These are phyloP conservation scores for Phialocephala subalpina DNA, from an alignment of 2,329 filamentous ascomycete species.

Conservation along the genomic window DNA sequence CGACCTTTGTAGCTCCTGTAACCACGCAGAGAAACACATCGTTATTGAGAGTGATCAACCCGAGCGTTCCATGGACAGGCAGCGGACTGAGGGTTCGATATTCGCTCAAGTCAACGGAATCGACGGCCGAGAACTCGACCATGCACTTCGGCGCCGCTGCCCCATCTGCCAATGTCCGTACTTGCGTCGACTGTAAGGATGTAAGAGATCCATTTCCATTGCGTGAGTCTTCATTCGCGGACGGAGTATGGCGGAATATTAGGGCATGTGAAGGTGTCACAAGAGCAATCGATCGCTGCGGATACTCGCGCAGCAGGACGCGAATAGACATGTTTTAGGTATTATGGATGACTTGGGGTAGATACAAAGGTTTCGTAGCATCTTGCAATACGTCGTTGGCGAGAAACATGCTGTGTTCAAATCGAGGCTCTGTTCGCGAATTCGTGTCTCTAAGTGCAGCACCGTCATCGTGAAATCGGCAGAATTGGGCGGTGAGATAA, in stretches of 20 bases:
- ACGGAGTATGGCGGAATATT: constrained; percentile 81
- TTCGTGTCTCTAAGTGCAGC: neutral
- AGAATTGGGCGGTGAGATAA: too few species aligned
- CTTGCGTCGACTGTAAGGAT: constrained; percentile 57
- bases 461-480: neutral
- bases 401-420: neutral
- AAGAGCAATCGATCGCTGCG: constrained; percentile 87
- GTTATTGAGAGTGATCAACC: constrained; percentile 81
- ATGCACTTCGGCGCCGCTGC: constrained; percentile 64
- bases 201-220: constrained; percentile 69
- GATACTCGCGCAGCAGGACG: constrained; percentile 74
- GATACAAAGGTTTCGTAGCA: constrained; percentile 23
- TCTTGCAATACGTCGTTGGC: constrained; percentile 23
- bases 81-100: constrained; percentile 79
- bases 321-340: constrained; percentile 44
- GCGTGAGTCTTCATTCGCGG: constrained; percentile 64
- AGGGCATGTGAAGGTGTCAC: constrained; percentile 81
- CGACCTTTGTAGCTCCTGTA: constrained; percentile 79
- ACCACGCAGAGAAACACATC: constrained; percentile 94
- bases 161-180: constrained; percentile 46
- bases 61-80: constrained; percentile 84
- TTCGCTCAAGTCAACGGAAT: constrained; percentile 72
- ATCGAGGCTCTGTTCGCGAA: constrained; percentile 3
- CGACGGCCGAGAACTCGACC: constrained; percentile 80
- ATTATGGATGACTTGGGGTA: constrained; percentile 15